Percentiles rank a stretch among this genome's conserved stretches.
Evolutionary conservation across 1,284 basidiomycete species (phyloP).

Genomic region (Pseudozyma sp.): DNA sequence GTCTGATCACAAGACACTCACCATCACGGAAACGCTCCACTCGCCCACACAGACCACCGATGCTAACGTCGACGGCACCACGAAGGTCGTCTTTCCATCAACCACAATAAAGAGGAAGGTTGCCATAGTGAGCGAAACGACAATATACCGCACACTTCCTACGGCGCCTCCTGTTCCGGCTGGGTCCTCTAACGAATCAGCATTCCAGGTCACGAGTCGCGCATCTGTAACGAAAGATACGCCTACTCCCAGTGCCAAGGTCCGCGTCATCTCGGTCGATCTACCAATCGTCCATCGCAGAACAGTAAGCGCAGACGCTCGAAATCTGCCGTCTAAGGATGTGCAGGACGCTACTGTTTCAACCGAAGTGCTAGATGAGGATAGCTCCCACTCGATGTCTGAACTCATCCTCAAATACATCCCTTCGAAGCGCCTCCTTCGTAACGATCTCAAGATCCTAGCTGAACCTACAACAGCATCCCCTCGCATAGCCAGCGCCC

Average conservation of each 20-base stretch:
- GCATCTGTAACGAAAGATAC: conserved; percentile 7
- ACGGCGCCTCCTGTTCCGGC: neutral
- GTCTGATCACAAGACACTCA: conserved; percentile 19
- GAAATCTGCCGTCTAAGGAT: neutral
- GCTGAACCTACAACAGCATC: conserved; percentile 8
- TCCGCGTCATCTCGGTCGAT: conserved; percentile 36
- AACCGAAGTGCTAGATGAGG: neutral
- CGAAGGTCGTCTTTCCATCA: neutral
- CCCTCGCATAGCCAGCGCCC: conserved; percentile 8
- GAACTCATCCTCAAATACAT: conserved; percentile 23
- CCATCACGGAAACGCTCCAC: conserved; percentile 26
- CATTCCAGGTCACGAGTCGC: conserved; percentile 27
- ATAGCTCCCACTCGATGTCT: conserved; percentile 5
- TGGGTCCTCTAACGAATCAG: neutral
- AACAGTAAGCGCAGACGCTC: neutral
- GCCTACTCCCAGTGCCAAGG: conserved; percentile 14
- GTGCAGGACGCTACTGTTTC: neutral
- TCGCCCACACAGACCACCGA: neutral
- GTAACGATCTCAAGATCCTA: conserved; percentile 18
- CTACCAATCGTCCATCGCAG: conserved; percentile 28
- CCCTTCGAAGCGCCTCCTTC: conserved; percentile 15
- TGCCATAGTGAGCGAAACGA: conserved; percentile 28
- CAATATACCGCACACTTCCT: conserved; percentile 33
- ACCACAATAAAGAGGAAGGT: conserved; percentile 18
- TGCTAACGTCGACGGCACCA: neutral